Base-by-base conservation (phyloP, 2,329 filamentous ascomycete genomes). In the Xylaria sp. region DNA sequence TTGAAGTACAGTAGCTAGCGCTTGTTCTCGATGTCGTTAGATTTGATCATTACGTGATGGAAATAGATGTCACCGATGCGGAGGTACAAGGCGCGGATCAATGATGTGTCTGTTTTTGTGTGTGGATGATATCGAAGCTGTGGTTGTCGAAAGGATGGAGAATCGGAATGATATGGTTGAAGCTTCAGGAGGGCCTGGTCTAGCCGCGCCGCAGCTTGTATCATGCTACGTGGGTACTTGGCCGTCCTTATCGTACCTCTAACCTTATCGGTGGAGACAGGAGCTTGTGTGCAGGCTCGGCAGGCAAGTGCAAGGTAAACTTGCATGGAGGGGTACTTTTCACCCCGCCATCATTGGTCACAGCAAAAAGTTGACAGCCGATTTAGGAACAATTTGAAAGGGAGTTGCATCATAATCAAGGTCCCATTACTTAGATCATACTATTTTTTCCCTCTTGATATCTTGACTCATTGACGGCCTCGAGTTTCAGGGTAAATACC, bases 321-420 rank as follows among this genome's bases (percentile, higher is more conserved):
- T 48, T 54, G 34, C 50, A 65, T 72, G 68, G 72, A 74, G 72
- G 71, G 73, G 69, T 66, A 74, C 57, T 57, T 66, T 46, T 51
- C 32, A 72, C 69, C 76, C 75, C 76, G 68, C 75, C 69, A 74
- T 73, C 68, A 67, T 72, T 70, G 66, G 68, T 44, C 68, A 67
- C 59, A 63, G 48, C 66, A 68, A 68, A 71, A 70, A 73, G 56
- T 34, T 70, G 63, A 48, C 18, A 25, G 70, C 72, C 72, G 72
- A 72, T 73, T 54, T 64, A 73, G 72, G 72, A 72, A 70, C 68
- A 72, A 70, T 65, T 25, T 18, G 15, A 55, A 23, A 41, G 28
- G 52, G 51, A 12, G 65, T 67, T 69, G 64, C 67, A 71, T 72
- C 70, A 71, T 70, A 63, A 23, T 28, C 5, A 28, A 28, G 41